Evolutionary conservation across 75 land plant genomes (phyloP).

Genomic region (Ceratopteris richardii): DNA sequence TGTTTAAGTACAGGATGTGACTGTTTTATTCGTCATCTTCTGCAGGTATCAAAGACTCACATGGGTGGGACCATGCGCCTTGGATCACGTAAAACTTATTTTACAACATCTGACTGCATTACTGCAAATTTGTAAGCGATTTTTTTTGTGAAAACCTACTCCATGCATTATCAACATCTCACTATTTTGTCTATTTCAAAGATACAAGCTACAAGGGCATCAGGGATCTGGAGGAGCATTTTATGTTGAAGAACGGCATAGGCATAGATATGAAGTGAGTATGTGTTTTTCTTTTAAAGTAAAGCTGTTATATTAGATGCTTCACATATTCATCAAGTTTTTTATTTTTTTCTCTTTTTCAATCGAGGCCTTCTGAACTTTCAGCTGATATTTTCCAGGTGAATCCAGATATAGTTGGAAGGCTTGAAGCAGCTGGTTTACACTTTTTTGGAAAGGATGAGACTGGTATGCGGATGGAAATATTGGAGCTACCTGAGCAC

Average conservation of each 20-base stretch:
- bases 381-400: too few species aligned
- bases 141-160: background rate
- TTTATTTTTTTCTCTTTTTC: too few species aligned
- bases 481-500: conserved; percentile 71
- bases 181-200: background rate
- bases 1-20: too few species aligned
- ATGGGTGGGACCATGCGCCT: conserved; percentile 96
- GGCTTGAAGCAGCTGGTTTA: conserved; percentile 66
- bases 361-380: too few species aligned
- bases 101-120: conserved; percentile 55
- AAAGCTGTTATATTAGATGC: background rate
- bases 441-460: conserved; percentile 86
- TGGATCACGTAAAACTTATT: conserved; percentile 74
- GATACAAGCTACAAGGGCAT: background rate
- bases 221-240: background rate
- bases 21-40: too few species aligned
- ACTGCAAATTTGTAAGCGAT: conserved; percentile 73
- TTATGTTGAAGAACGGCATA: conserved; percentile 85
- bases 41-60: conserved; percentile 91
- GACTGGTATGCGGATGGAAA: conserved; percentile 86
- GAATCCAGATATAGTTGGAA: conserved; percentile 58
- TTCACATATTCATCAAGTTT: too few species aligned
- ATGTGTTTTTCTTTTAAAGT: background rate
- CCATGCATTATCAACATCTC: too few species aligned
- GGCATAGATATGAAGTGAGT: conserved; percentile 93